These are phyloP conservation scores for Metschnikowia proteae DNA, from an alignment of 805 yeast species.

Conservation along the genomic window DNA sequence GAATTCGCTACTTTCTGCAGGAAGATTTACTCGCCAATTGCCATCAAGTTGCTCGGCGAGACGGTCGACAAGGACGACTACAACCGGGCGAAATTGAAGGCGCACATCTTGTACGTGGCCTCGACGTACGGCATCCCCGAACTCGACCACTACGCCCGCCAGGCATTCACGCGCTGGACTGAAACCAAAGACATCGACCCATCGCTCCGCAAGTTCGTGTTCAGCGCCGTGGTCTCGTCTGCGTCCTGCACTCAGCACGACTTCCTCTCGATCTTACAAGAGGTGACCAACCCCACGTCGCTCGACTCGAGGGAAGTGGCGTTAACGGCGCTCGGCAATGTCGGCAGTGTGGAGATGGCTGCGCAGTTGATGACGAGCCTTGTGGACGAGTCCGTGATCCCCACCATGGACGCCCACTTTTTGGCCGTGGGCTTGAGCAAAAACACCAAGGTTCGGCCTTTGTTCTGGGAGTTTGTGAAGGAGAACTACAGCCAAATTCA, in stretches of 20 bases:
- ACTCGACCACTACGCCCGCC: slow-evolving; percentile 34
- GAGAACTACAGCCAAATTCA: slow-evolving; percentile 45
- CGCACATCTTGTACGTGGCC: slow-evolving; percentile 38
- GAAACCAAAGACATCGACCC: slow-evolving; percentile 35
- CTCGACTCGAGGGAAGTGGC: slow-evolving; percentile 60
- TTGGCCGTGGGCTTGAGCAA: slow-evolving; percentile 45
- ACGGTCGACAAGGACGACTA: slow-evolving; percentile 22
- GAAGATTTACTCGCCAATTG: slow-evolving; percentile 29
- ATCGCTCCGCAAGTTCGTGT: slow-evolving; percentile 41
- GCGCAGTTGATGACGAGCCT: slow-evolving; percentile 36
- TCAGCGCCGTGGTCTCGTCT: slow-evolving; percentile 41
- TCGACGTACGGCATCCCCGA: slow-evolving; percentile 38
- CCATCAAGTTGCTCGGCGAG: slow-evolving; percentile 22
- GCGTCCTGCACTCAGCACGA: slow-evolving; percentile 28
- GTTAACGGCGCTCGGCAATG: slow-evolving; percentile 50
- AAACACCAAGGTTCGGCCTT: slow-evolving; percentile 41
- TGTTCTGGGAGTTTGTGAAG: slow-evolving; percentile 50
- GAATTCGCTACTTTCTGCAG: slow-evolving; percentile 26
- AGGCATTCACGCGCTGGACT: slow-evolving; percentile 26
- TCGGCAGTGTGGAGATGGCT: slow-evolving; percentile 34
- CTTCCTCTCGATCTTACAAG: slow-evolving; percentile 41
- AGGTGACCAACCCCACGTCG: slow-evolving; percentile 48
- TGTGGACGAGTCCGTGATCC: slow-evolving; percentile 42
- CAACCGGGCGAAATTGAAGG: slow-evolving; percentile 30
- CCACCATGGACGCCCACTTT: slow-evolving; percentile 58